Evolutionary conservation across 768 basidiomycete species (phyloP).

Genomic region (Lactifluus volemus): DNA sequence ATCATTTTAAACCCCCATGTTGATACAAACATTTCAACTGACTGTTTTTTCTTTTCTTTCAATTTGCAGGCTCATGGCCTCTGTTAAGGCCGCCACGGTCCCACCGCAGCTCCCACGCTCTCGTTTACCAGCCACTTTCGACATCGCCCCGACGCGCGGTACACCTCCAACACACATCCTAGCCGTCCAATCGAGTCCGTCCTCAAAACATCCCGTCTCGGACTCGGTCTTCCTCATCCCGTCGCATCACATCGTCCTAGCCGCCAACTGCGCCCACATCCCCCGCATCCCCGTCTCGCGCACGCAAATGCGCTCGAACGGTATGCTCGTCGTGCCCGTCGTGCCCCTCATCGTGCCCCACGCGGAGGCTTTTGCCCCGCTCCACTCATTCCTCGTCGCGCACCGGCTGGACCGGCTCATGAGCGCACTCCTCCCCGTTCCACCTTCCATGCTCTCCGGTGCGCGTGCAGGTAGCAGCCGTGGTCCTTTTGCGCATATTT

Average conservation of each 20-base stretch:
- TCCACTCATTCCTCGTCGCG: conserved; percentile 62
- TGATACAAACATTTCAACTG: not conserved
- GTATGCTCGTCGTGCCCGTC: conserved; percentile 42
- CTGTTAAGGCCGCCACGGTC: conserved; percentile 7
- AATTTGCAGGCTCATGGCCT: conserved; percentile 12
- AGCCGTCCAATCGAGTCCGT: conserved; percentile 33
- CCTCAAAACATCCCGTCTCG: conserved; percentile 25
- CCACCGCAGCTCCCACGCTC: conserved; percentile 17
- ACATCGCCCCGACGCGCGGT: conserved; percentile 6
- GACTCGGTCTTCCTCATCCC: conserved; percentile 44
- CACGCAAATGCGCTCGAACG: conserved; percentile 20
- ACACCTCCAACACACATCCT: conserved; percentile 23
- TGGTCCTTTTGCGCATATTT: conserved; percentile 20
- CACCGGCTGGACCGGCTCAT: conserved; percentile 53
- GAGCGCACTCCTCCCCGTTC: conserved; percentile 50
- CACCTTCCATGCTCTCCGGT: conserved; percentile 25
- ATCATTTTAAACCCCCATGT: not conserved
- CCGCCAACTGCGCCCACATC: conserved; percentile 49
- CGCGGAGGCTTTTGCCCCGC: conserved; percentile 54
- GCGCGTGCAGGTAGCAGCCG: conserved; percentile 5
- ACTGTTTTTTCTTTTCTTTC: not conserved
- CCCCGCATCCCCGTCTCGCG: conserved; percentile 37
- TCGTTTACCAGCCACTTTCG: conserved; percentile 15
- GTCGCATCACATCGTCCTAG: conserved; percentile 53
- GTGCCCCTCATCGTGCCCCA: conserved; percentile 64